Percentiles rank a stretch among this genome's conserved stretches.
These are phyloP conservation scores for Carnegiea gigantea DNA, from an alignment of 179 eudicot genomes.

Conservation along the genomic window DNA sequence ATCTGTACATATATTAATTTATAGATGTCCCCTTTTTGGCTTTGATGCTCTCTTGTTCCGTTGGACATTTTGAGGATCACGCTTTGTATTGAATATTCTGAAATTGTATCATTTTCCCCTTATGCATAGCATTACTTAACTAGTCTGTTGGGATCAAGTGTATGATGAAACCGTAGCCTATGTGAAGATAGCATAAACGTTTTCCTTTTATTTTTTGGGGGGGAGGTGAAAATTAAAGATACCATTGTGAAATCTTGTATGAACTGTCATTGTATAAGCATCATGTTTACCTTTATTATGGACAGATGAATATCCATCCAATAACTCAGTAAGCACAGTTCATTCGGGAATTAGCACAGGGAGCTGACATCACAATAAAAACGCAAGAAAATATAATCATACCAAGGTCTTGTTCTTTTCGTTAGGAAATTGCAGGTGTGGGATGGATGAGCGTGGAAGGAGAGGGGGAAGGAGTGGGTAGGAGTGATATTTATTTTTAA, in stretches of 20 bases:
- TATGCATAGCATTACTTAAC: not conserved
- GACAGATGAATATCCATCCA: not conserved
- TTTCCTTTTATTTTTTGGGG: too few relatives aligned
- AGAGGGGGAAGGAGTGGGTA: too few relatives aligned
- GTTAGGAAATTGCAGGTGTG: too few relatives aligned
- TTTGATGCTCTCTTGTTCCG: not conserved
- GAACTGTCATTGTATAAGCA: too few relatives aligned
- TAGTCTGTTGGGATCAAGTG: not conserved
- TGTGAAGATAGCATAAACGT: not conserved
- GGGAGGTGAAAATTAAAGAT: too few relatives aligned
- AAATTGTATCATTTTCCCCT: not conserved
- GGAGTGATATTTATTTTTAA: too few relatives aligned
- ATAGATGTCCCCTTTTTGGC: not conserved
- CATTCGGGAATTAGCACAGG: not conserved
- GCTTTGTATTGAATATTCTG: not conserved
- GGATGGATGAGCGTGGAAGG: too few relatives aligned
- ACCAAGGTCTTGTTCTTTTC: too few relatives aligned
- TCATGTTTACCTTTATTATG: too few relatives aligned
- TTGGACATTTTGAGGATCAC: not conserved
- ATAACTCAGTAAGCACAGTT: not conserved
- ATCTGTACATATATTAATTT: not conserved
- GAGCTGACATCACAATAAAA: not conserved
- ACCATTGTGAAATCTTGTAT: too few relatives aligned
- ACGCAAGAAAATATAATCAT: not conserved
- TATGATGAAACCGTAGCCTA: not conserved